phyloP scores from a whole-genome alignment of 2,329 filamentous ascomycete genomes.

The Xylariaceae sp. region DNA sequence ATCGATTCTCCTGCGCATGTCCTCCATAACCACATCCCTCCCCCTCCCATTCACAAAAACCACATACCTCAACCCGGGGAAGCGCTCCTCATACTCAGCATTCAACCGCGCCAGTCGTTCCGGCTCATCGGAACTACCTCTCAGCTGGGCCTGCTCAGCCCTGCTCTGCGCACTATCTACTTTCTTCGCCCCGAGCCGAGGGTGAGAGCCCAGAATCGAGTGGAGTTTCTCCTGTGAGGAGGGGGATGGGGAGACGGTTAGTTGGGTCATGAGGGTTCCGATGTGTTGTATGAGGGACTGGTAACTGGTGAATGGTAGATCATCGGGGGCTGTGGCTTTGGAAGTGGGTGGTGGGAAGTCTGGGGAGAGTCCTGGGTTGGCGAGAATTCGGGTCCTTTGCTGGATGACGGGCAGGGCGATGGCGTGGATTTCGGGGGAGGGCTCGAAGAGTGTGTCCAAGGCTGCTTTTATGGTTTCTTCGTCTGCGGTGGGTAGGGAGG shows the following conservation, averaged over 20 bases:
- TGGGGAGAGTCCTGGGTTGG: slow-evolving; percentile 79
- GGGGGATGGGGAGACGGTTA: slow-evolving; percentile 41
- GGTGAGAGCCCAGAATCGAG: slow-evolving; percentile 75
- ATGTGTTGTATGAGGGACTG: slow-evolving; percentile 65
- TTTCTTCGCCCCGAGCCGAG: slow-evolving; percentile 76
- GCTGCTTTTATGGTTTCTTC: slow-evolving; percentile 53
- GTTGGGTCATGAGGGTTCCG: slow-evolving; percentile 58
- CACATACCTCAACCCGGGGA: slow-evolving; percentile 83
- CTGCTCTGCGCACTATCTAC: slow-evolving; percentile 78
- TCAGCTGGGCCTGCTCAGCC: slow-evolving; percentile 78
- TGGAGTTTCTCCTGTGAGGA: slow-evolving; percentile 50
- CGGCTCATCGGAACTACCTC: slow-evolving; percentile 54
- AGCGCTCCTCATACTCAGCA: slow-evolving; percentile 72
- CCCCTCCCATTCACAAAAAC: slow-evolving; percentile 86
- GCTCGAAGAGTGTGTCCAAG: slow-evolving; percentile 83
- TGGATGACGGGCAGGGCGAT: slow-evolving; percentile 68
- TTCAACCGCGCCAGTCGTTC: slow-evolving; percentile 64
- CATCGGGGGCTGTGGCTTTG: slow-evolving; percentile 56
- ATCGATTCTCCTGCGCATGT: slow-evolving; percentile 75
- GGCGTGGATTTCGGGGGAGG: slow-evolving; percentile 69
- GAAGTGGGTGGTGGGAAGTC: slow-evolving; percentile 71
- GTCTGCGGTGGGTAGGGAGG: slow-evolving; percentile 53
- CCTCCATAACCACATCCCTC: slow-evolving; percentile 71
- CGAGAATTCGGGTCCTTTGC: slow-evolving; percentile 33
- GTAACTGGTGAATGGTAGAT: slow-evolving; percentile 62